These are phyloP conservation scores for Kregervanrija fluxuum DNA, from an alignment of 805 yeast species.

Conservation along the genomic window DNA sequence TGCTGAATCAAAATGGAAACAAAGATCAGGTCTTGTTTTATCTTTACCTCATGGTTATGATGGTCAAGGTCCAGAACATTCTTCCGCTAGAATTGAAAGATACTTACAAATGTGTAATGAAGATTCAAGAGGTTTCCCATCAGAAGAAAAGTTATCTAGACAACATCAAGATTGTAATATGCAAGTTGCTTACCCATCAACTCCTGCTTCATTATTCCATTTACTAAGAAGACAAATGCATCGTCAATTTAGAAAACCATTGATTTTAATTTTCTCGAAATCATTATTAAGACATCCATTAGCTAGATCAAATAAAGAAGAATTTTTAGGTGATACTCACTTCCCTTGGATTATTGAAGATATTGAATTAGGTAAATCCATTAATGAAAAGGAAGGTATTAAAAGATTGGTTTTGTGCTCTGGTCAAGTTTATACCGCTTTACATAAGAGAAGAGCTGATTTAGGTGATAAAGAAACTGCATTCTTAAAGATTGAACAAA, in stretches of 20 bases:
- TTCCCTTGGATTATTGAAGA: constrained; percentile 98
- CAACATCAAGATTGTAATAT: constrained; percentile 98
- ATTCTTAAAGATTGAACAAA: constrained; percentile 81
- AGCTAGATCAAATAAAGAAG: constrained; percentile 78
- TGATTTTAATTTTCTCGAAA: constrained; percentile 84
- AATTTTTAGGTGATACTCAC: constrained; percentile 85
- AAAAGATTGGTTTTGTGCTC: constrained; percentile 77
- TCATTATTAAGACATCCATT: constrained; percentile 93
- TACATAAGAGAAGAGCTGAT: constrained; percentile 81
- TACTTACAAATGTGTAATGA: constrained; percentile 93
- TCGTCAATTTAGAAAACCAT: constrained; percentile 95
- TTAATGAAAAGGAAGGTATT: constrained; percentile 72
- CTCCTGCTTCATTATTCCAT: constrained; percentile 96
- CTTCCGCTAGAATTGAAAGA: constrained; percentile 96
- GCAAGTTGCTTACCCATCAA: constrained; percentile 97
- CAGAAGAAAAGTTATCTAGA: constrained; percentile 79
- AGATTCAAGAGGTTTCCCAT: constrained; percentile 92
- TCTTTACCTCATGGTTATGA: constrained; percentile 99
- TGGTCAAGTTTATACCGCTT: constrained; percentile 94
- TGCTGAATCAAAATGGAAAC: constrained; percentile 98
- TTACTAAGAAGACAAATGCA: constrained; percentile 97
- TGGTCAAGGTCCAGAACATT: constrained; percentile 99
- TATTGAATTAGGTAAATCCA: constrained; percentile 70
- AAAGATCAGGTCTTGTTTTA: constrained; percentile 92
- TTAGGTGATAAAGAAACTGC: constrained; percentile 79